Percentiles rank a stretch among this genome's conserved stretches.
Evolutionary conservation across 345 rosid species (phyloP).

Genomic region (Lepidium africanum): DNA sequence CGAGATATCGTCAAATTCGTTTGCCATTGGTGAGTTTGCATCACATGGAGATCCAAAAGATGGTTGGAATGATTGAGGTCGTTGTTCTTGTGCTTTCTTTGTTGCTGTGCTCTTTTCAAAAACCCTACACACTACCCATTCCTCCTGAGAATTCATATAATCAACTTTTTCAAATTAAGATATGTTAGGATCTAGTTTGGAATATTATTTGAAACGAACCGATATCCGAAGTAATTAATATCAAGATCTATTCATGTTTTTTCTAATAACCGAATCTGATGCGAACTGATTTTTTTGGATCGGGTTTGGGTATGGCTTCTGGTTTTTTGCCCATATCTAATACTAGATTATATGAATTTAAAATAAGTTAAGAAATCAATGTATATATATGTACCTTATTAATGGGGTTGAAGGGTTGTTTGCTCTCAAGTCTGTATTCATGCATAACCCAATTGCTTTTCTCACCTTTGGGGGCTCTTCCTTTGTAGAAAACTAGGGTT

Average conservation of each 20-base stretch:
- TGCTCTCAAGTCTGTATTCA: slow-evolving; percentile 78
- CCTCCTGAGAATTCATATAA: slow-evolving; percentile 45
- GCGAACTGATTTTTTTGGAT: no score
- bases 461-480: slow-evolving; percentile 93
- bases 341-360: no score
- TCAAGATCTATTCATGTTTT: no score
- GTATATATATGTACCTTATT: slow-evolving; percentile 35
- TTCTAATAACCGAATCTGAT: no score
- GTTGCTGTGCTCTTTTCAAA: slow-evolving; percentile 53
- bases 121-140: slow-evolving; percentile 90
- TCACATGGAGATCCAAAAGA: slow-evolving; percentile 74
- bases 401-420: slow-evolving; percentile 49
- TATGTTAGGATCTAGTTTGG: no score
- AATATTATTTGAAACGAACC: no score
- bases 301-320: no score
- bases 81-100: slow-evolving; percentile 51
- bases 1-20: slow-evolving; percentile 56
- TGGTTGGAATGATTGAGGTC: slow-evolving; percentile 49
- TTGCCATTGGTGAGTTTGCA: slow-evolving; percentile 53
- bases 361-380: not conserved
- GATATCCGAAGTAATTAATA: no score
- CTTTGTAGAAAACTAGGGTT: slow-evolving; percentile 89
- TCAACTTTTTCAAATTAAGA: not conserved
- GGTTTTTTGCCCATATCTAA: no score
- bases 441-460: slow-evolving; percentile 99